Conservation (phyloP, 2,329 filamentous ascomycete species). For the Fusarium beomiforme region DNA sequence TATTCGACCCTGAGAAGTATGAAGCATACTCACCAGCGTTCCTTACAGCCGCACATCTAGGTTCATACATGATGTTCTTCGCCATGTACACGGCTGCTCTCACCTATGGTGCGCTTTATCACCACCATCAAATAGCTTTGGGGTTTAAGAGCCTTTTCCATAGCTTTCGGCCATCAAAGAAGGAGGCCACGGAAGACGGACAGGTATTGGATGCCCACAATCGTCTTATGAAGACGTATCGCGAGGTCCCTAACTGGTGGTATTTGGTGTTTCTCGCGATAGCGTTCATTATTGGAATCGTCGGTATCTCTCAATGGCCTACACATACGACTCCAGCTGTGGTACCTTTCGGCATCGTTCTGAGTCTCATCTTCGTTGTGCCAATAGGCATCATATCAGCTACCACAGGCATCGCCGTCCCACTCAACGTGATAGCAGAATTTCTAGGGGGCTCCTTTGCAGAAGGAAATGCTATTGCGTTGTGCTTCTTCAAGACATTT, state of each 20-base stretch:
- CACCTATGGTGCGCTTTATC: conserved; percentile 53
- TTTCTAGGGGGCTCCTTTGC: conserved; percentile 57
- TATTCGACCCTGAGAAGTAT: conserved; percentile 52
- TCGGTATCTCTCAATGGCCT: conserved; percentile 51
- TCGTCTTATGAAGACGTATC: conserved; percentile 58
- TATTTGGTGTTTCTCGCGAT: conserved; percentile 49
- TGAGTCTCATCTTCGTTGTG: conserved; percentile 55
- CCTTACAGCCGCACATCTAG: conserved; percentile 49
- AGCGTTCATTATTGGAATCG: conserved; percentile 49
- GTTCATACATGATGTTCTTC: conserved; percentile 54
- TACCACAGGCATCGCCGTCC: conserved; percentile 54
- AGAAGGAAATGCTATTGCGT: conserved; percentile 56
- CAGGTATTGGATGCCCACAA: conserved; percentile 54
- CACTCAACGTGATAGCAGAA: conserved; percentile 59
- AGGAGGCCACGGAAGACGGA: conserved; percentile 28
- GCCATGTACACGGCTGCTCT: conserved; percentile 53
- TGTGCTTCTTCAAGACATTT: conserved; percentile 59
- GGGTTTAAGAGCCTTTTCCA: conserved; percentile 48
- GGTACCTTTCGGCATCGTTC: conserved; percentile 54
- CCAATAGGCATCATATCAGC: conserved; percentile 56
- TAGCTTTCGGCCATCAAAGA: conserved; percentile 43
- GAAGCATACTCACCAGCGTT: conserved; percentile 55
- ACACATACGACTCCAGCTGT: conserved; percentile 55
- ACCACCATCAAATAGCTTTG: conserved; percentile 51
- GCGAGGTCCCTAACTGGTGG: conserved; percentile 60